These are phyloP conservation scores for Massarina eburnea DNA, from an alignment of 2,329 filamentous ascomycete genomes.

Conservation along the genomic window DNA sequence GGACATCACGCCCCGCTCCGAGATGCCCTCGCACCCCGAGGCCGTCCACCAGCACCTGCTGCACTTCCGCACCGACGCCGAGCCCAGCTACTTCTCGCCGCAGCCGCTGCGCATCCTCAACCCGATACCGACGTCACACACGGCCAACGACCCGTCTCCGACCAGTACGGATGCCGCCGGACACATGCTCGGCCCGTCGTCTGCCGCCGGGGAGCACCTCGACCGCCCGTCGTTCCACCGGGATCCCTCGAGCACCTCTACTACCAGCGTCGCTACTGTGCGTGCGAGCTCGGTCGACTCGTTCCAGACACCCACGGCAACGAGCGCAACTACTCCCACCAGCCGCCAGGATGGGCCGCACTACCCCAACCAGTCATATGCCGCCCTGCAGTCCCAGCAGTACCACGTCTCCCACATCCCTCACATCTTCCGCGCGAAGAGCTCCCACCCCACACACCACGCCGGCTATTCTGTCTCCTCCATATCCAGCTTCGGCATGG, in stretches of 20 bases:
- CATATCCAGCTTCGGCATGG: slow-evolving; percentile 43
- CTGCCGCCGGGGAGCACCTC: slow-evolving; percentile 12
- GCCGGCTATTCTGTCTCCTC: slow-evolving; percentile 41
- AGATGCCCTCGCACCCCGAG: slow-evolving; percentile 39
- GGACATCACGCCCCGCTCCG: slow-evolving; percentile 46
- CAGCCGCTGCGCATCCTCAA: slow-evolving; percentile 39
- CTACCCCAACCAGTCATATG: slow-evolving; percentile 54
- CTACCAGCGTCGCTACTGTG: slow-evolving; percentile 45
- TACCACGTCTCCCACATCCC: slow-evolving; percentile 41
- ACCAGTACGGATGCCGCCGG: slow-evolving; percentile 19
- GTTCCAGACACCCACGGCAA: slow-evolving; percentile 16
- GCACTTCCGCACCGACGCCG: slow-evolving; percentile 24
- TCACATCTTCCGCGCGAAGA: slow-evolving; percentile 44
- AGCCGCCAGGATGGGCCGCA: slow-evolving; percentile 37
- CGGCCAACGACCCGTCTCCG: slow-evolving; percentile 37
- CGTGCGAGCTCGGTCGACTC: slow-evolving; percentile 37
- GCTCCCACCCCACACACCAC: slow-evolving; percentile 46
- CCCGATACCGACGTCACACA: slow-evolving; percentile 30
- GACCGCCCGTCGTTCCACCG: slow-evolving; percentile 45
- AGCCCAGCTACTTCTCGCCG: slow-evolving; percentile 44
- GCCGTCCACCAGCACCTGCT: slow-evolving; percentile 21
- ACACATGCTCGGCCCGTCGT: slow-evolving; percentile 19
- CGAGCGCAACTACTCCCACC: slow-evolving; percentile 5
- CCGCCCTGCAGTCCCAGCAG: slow-evolving; percentile 52
- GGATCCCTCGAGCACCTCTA: slow-evolving; percentile 46